Conservation (phyloP, 2,329 filamentous ascomycete genomes). For the Hypocrella siamensis region DNA sequence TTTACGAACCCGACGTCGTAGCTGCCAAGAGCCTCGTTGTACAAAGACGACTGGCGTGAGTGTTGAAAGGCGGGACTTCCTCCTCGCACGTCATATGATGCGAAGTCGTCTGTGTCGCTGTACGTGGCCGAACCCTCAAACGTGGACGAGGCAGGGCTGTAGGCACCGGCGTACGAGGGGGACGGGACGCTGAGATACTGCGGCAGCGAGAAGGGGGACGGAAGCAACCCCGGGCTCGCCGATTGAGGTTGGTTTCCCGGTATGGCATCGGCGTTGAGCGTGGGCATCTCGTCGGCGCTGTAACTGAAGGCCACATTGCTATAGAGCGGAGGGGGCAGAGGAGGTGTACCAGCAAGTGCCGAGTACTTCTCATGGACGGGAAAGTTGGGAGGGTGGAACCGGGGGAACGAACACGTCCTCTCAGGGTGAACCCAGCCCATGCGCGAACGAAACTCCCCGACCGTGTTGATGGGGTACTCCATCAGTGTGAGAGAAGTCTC, state of each 20-base stretch:
- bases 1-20: slow-evolving; percentile 42
- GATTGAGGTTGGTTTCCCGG: slow-evolving; percentile 26
- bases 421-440: slow-evolving; percentile 51
- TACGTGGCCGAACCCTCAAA: slow-evolving; percentile 47
- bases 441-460: slow-evolving; percentile 50
- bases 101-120: slow-evolving; percentile 45
- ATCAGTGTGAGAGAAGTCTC: slow-evolving; percentile 47
- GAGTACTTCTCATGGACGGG: slow-evolving; percentile 28
- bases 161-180: slow-evolving; percentile 39
- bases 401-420: slow-evolving; percentile 43
- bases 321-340: slow-evolving; percentile 33
- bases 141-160: slow-evolving; percentile 47
- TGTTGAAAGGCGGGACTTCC: slow-evolving; percentile 20
- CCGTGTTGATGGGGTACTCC: slow-evolving; percentile 56
- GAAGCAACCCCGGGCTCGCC: slow-evolving; percentile 38
- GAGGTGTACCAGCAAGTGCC: slow-evolving; percentile 10
- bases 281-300: slow-evolving; percentile 45
- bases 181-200: slow-evolving; percentile 50
- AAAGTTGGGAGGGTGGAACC: slow-evolving; percentile 41
- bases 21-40: slow-evolving; percentile 24
- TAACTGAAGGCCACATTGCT: slow-evolving; percentile 45
- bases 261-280: slow-evolving; percentile 32
- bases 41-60: slow-evolving; percentile 29
- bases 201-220: slow-evolving; percentile 36
- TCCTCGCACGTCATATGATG: slow-evolving; percentile 28